Percentiles rank a stretch among this genome's conserved stretches.
Conservation (phyloP, 305 asterid genomes). For the Stenogyne calaminthoides region DNA sequence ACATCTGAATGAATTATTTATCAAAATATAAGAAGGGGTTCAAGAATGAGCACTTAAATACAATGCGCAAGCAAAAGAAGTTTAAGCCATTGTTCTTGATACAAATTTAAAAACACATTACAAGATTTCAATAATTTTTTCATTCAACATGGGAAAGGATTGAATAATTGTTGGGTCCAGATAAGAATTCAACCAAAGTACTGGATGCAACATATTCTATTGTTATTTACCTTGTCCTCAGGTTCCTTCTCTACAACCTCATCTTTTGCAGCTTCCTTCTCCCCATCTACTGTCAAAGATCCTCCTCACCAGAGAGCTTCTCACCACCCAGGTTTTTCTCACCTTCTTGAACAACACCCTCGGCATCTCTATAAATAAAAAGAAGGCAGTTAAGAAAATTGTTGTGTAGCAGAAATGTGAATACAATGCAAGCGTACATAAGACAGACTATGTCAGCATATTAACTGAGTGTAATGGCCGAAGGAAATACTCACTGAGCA, state of each 20-base stretch:
- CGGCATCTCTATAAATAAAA: constrained; percentile 47
- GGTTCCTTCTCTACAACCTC: constrained; percentile 31
- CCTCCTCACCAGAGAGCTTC: constrained; percentile 57
- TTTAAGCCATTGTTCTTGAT: not conserved
- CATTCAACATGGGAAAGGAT: not conserved
- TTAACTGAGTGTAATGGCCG: not conserved
- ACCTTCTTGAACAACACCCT: constrained; percentile 55
- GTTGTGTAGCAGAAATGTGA: not conserved
- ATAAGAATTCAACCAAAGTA: not conserved
- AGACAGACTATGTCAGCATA: constrained; percentile 11
- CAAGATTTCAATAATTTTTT: not conserved
- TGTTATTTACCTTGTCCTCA: constrained; percentile 54
- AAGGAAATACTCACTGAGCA: constrained; percentile 53
- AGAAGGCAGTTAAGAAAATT: not conserved
- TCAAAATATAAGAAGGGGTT: not conserved
- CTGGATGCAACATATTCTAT: not conserved
- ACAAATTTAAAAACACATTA: not conserved
- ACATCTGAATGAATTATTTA: not conserved
- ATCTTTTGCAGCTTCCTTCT: constrained; percentile 42
- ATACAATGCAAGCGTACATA: not conserved
- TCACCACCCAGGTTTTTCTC: constrained; percentile 57
- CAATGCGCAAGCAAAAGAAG: not conserved
- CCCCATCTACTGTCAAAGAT: constrained; percentile 51
- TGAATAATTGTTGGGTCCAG: not conserved
- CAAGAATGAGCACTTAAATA: not conserved